Evolutionary conservation across 805 yeast species (phyloP).

Genomic region (Saturnispora serradocipensis): DNA sequence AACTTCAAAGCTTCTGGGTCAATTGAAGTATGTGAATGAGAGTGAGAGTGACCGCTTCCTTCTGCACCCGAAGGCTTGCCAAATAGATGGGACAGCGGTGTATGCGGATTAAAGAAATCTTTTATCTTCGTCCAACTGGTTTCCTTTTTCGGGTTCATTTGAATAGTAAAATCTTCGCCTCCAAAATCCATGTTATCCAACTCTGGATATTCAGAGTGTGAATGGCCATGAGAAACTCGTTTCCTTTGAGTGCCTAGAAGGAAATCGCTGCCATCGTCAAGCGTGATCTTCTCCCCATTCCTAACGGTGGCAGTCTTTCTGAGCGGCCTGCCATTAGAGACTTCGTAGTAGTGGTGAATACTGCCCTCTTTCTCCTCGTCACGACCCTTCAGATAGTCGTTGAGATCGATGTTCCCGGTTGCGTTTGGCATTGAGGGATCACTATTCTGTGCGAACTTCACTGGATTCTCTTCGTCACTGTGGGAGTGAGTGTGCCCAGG

Average conservation of each 20-base stretch:
- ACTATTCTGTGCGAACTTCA: neutral
- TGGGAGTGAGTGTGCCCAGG: slow-evolving; percentile 8
- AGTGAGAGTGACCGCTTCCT: slow-evolving; percentile 17
- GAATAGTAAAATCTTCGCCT: slow-evolving; percentile 23
- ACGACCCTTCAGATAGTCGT: neutral
- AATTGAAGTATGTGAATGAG: slow-evolving; percentile 31
- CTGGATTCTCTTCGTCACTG: neutral
- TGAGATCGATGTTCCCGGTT: neutral
- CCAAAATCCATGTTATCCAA: slow-evolving; percentile 20
- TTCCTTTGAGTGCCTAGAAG: slow-evolving; percentile 5
- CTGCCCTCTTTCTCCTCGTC: neutral
- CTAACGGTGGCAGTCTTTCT: slow-evolving; percentile 7
- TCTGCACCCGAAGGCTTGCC: slow-evolving; percentile 7
- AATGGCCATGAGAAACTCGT: slow-evolving; percentile 22
- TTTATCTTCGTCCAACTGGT: slow-evolving; percentile 23
- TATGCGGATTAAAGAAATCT: slow-evolving; percentile 29
- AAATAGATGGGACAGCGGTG: slow-evolving; percentile 25
- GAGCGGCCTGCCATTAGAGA: slow-evolving; percentile 4
- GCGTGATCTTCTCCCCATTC: slow-evolving; percentile 6
- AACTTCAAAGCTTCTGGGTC: slow-evolving; percentile 39
- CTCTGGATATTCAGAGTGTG: slow-evolving; percentile 25
- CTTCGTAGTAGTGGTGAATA: slow-evolving; percentile 16
- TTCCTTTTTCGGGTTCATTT: slow-evolving; percentile 17
- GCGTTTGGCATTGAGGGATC: neutral
- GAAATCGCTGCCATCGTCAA: neutral